Evolutionary conservation across 345 rosid genomes (phyloP).

Genomic region (Cardamine resedifolia): DNA sequence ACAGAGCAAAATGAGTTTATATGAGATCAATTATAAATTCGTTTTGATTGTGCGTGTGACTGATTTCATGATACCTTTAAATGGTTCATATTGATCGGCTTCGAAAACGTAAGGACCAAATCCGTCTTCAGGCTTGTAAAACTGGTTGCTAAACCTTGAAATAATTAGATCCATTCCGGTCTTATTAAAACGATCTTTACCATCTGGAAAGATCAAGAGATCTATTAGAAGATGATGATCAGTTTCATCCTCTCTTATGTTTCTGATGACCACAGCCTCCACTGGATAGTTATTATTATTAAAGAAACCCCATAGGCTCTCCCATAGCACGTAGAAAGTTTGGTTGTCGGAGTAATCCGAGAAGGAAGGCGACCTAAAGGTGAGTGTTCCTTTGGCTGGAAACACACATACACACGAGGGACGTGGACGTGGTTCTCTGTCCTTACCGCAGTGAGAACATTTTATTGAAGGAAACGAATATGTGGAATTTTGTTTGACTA

Average conservation of each 20-base stretch:
- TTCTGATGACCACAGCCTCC: neutral
- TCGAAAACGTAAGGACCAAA: neutral
- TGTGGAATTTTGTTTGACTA: neutral
- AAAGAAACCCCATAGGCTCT: neutral
- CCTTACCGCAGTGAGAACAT: neutral
- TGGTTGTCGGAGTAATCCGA: neutral
- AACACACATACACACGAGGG: neutral
- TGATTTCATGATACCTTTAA: neutral
- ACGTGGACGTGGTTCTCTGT: neutral
- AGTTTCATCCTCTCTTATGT: neutral
- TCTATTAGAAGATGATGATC: neutral
- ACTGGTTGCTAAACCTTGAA: neutral
- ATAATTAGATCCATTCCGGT: neutral
- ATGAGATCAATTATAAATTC: neutral
- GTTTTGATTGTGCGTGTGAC: neutral
- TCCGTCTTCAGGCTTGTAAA: neutral
- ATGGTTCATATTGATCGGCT: accelerated
- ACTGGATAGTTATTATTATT: too few species aligned
- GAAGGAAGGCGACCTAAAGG: neutral
- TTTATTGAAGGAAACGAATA: neutral
- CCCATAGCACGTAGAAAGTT: neutral
- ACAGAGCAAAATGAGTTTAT: neutral
- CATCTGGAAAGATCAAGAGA: neutral
- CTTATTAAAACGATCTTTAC: neutral
- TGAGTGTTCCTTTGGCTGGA: neutral